phyloP scores from a whole-genome alignment of 1,284 basidiomycete genomes.

The Ustanciosporium gigantosporum region DNA sequence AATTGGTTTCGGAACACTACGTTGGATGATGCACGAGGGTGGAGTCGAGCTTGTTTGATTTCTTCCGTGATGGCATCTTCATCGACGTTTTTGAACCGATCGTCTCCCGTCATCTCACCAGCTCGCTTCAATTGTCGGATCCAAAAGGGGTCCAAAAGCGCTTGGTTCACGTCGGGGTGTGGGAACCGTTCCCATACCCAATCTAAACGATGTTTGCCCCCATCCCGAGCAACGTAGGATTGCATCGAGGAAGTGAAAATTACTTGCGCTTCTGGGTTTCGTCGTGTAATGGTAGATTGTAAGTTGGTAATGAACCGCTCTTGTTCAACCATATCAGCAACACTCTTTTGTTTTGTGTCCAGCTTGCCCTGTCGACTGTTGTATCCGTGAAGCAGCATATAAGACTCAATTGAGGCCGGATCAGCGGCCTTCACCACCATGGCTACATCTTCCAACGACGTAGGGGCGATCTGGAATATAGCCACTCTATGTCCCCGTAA shows the following conservation, averaged over 20 bases:
- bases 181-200: slow-evolving; percentile 6
- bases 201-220: slow-evolving; percentile 18
- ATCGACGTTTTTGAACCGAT: no score
- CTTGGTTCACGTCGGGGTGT: slow-evolving; percentile 10
- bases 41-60: neutral
- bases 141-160: slow-evolving; percentile 23
- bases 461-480: slow-evolving; percentile 26
- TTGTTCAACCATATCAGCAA: slow-evolving; percentile 3
- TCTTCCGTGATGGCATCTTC: neutral
- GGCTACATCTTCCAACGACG: neutral
- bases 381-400: slow-evolving; percentile 33
- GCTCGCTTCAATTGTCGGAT: slow-evolving; percentile 2
- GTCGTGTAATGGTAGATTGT: neutral
- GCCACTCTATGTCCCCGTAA: slow-evolving; percentile 8
- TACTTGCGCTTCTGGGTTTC: slow-evolving; percentile 5
- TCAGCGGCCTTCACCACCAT: slow-evolving; percentile 10
- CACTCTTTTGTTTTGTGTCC: no score
- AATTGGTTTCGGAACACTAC: neutral
- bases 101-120: no score
- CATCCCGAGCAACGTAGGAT: slow-evolving; percentile 8
- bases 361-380: slow-evolving; percentile 12
- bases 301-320: slow-evolving; percentile 6
- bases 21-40: neutral
- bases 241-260: slow-evolving; percentile 15
- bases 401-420: slow-evolving; percentile 1